phyloP scores from a whole-genome alignment of 2,329 filamentous ascomycete species.

The Cyclaneusma minus region DNA sequence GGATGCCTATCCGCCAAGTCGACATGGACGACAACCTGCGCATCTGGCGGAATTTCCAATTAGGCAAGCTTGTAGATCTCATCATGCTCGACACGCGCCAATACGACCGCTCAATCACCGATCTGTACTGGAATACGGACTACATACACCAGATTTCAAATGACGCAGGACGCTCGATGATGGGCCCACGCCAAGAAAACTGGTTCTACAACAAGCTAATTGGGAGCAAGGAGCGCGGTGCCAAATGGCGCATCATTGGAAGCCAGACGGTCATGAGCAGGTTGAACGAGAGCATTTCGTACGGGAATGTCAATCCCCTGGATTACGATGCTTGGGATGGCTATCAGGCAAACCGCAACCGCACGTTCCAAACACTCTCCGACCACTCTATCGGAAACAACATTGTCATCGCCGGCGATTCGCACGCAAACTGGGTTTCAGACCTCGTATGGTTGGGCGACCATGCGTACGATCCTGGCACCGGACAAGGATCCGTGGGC shows the following conservation, averaged over 20 bases:
- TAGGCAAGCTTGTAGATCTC: conserved; percentile 50
- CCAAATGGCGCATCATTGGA: conserved; percentile 56
- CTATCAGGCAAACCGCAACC: conserved; percentile 55
- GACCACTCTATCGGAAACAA: conserved; percentile 57
- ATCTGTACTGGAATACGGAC: conserved; percentile 40
- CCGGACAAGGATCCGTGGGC: conserved; percentile 39
- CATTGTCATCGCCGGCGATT: conserved; percentile 57
- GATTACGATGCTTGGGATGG: conserved; percentile 49
- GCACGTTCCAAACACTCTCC: conserved; percentile 51
- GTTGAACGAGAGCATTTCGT: conserved; percentile 21
- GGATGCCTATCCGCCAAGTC: conserved; percentile 35
- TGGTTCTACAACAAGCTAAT: conserved; percentile 54
- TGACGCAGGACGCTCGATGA: conserved; percentile 51
- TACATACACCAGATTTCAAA: conserved; percentile 48
- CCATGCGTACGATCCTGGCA: conserved; percentile 33
- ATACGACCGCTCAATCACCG: conserved; percentile 52
- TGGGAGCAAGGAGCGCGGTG: conserved; percentile 43
- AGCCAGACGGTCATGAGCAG: conserved; percentile 55
- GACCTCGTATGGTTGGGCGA: conserved; percentile 43
- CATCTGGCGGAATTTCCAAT: conserved; percentile 50
- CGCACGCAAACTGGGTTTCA: conserved; percentile 48
- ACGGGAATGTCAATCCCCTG: conserved; percentile 21
- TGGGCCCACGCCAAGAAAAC: conserved; percentile 58
- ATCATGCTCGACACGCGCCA: conserved; percentile 55
- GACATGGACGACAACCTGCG: conserved; percentile 55